Percentiles rank a stretch among this genome's conserved stretches.
phyloP scores from a whole-genome alignment of 805 yeast species.

The Lachancea kluyveri region DNA sequence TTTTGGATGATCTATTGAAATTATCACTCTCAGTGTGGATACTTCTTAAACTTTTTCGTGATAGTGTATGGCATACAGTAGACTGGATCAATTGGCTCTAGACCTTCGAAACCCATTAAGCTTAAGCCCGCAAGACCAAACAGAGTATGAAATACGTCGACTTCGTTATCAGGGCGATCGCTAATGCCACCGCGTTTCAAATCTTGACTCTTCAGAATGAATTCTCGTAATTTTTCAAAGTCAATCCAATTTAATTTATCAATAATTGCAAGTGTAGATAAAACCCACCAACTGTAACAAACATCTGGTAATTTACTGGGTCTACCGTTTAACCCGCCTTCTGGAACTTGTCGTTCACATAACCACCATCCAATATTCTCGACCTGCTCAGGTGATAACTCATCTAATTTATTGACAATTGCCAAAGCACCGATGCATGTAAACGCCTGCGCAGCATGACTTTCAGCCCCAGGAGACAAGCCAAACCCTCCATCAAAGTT shows the following conservation, averaged over 20 bases:
- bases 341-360: conserved; percentile 76
- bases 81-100: conserved; percentile 71
- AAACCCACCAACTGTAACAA: conserved; percentile 98
- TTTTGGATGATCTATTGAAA: no score
- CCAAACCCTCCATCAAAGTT: conserved; percentile 98
- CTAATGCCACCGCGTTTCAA: conserved; percentile 78
- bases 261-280: conserved; percentile 66
- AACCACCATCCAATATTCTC: conserved; percentile 76
- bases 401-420: conserved; percentile 53
- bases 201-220: conserved; percentile 78
- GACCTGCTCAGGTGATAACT: conserved; percentile 30
- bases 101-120: conserved; percentile 54
- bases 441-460: conserved; percentile 89
- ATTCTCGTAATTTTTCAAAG: conserved; percentile 48
- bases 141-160: conserved; percentile 87
- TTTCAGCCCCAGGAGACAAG: conserved; percentile 87
- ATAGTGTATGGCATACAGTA: conserved; percentile 68
- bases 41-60: conserved; percentile 31
- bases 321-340: conserved; percentile 93
- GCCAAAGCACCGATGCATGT: conserved; percentile 81
- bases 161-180: conserved; percentile 86
- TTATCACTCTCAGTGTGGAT: conserved; percentile 26
- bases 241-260: conserved; percentile 74
- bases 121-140: conserved; percentile 89
- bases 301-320: conserved; percentile 95